Evolutionary conservation across 1,284 basidiomycete species (phyloP), one percentile per base, ranked within the genome.

Genomic region (Phellopilus nigrolimitatus): DNA sequence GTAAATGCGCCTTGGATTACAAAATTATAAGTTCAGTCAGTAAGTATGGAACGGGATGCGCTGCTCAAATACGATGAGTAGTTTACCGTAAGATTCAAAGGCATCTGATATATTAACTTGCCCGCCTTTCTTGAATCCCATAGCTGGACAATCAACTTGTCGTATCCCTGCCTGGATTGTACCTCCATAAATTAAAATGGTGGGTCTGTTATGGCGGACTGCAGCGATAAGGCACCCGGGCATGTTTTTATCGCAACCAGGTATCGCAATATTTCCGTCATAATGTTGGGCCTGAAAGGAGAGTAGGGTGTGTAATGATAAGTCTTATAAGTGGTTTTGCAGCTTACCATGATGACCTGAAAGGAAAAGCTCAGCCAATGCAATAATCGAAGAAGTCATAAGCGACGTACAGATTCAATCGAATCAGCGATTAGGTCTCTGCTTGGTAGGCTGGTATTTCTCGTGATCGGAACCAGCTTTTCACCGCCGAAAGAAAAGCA

Each of bases 191-290:
- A 93, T 77, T 53, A 92, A 82, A 60, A 94, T 80, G 0, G 89
- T 91, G 1, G 90, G 90, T 3, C 91, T 76, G 62, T 93, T 93
- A 69, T 90, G 86, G 47, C 89, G 80, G 24, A 72, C 84, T 1
- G 88, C 88, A 7, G 91, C 91, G 63, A 94, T 92, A 55, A 94
- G 73, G 58, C 85, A 88, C 19, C 90, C 92, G 12, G 92, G 92
- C 90, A 93, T 94, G 65, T 94, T 94, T 71, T 95, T 95, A 71
- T 95, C 91, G 60, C 91, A 94, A 57, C 85, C 87, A 24, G 84
- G 88, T 54, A 88, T 75, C 2, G 85, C 79, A 55, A 93, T 89
- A 61, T 90, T 90, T n/a, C 78, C 90, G 57, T 93, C 90, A 61
- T 93, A 88, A 65, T 90, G 82, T 74, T 91, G 88, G 12, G 86